Evolutionary conservation across 2,329 filamentous ascomycete genomes (phyloP).

Genomic region (Neofusicoccum cordaticola): DNA sequence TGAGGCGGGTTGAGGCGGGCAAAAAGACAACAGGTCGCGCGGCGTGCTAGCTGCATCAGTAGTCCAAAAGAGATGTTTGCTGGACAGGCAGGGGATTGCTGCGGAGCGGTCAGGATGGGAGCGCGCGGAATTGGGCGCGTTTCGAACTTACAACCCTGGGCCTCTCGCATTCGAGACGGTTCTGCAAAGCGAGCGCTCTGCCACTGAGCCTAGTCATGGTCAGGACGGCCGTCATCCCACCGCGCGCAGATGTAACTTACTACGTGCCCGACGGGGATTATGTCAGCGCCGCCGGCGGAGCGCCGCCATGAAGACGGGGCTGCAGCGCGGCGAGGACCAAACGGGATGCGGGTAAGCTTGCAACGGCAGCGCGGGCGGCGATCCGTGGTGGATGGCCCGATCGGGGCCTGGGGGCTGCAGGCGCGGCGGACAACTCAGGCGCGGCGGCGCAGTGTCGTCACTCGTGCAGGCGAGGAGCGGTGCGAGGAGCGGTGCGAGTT

Average conservation of each 20-base stretch:
- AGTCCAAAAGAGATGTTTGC: not conserved
- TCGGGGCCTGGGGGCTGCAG: not conserved
- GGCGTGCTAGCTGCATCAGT: not conserved
- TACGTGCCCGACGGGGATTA: not conserved
- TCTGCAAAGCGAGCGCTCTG: conserved; percentile 17
- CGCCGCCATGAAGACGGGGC: not conserved
- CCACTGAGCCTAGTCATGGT: conserved; percentile 7
- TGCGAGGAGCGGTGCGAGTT: not conserved
- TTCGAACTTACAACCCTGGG: conserved; percentile 11
- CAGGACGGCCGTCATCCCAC: too few species aligned
- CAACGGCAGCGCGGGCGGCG: not conserved
- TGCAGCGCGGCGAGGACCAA: not conserved
- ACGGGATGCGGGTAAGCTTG: not conserved
- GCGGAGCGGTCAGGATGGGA: not conserved
- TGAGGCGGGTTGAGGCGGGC: too few species aligned
- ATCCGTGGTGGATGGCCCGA: not conserved
- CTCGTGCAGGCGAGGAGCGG: not conserved
- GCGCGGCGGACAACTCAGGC: not conserved
- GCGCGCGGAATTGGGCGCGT: not conserved
- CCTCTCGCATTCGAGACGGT: conserved; percentile 9
- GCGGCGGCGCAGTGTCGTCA: not conserved
- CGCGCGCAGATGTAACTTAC: not conserved
- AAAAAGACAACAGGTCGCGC: not conserved
- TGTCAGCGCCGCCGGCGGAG: not conserved
- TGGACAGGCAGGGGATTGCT: conserved; percentile 13